These are phyloP conservation scores for Wolfiporia cocos DNA, from an alignment of 1,284 basidiomycete species.

Conservation along the genomic window DNA sequence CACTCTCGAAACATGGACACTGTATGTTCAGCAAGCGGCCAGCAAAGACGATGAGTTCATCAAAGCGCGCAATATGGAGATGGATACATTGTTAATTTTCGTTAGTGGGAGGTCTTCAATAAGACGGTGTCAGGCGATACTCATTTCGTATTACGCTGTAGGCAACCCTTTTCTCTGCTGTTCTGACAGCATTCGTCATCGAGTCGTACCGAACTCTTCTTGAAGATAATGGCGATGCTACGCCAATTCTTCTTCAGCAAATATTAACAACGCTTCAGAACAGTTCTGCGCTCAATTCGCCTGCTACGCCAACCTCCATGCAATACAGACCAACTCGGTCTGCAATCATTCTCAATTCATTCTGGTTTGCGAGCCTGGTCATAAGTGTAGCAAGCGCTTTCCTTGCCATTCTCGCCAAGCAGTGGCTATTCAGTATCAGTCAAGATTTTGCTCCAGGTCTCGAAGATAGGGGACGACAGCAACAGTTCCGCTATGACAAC, in stretches of 20 bases:
- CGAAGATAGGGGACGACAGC: conserved; percentile 4
- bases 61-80: conserved; percentile 3
- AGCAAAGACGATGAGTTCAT: conserved; percentile 2
- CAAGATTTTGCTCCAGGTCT: neutral
- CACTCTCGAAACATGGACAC: neutral
- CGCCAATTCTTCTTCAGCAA: conserved; percentile 13
- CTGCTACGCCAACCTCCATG: too few species aligned
- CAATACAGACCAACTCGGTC: conserved; percentile 6
- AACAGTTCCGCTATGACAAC: conserved; percentile 9
- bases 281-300: too few species aligned
- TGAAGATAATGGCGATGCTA: conserved; percentile 8
- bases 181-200: conserved; percentile 20
- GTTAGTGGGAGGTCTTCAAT: neutral
- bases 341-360: conserved; percentile 10
- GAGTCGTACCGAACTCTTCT: conserved; percentile 17
- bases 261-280: conserved; percentile 12
- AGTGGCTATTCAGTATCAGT: neutral
- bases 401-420: conserved; percentile 10
- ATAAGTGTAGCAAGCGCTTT: conserved; percentile 10
- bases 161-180: conserved; percentile 25
- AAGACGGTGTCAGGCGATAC: neutral
- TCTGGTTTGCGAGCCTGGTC: conserved; percentile 13
- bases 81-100: conserved; percentile 5
- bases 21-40: conserved; percentile 1
- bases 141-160: conserved; percentile 1